Percentiles rank a stretch among this genome's conserved stretches.
Evolutionary conservation across 2,329 filamentous ascomycete genomes (phyloP).

Genomic region (Fusarium oxysporum): DNA sequence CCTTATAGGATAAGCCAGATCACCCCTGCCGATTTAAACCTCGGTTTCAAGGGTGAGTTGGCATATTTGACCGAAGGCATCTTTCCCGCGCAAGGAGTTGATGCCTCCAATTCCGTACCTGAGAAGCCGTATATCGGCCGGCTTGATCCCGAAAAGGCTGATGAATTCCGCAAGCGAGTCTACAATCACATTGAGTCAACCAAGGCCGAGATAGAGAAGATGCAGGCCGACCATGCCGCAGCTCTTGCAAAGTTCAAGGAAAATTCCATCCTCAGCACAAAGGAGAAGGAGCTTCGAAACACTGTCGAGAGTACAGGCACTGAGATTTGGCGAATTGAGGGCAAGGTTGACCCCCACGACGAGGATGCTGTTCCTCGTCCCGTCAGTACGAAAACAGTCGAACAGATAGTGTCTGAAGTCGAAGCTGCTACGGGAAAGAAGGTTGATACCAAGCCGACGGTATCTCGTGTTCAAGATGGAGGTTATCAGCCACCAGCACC

Average conservation of each 20-base stretch:
- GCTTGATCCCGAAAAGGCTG: slow-evolving; percentile 79
- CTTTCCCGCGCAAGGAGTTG: slow-evolving; percentile 73
- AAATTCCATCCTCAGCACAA: slow-evolving; percentile 75
- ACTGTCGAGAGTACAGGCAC: slow-evolving; percentile 69
- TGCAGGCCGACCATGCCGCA: slow-evolving; percentile 83
- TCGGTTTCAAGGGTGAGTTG: slow-evolving; percentile 87
- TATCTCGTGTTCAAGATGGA: slow-evolving; percentile 81
- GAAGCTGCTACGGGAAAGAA: slow-evolving; percentile 77
- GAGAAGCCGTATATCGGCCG: slow-evolving; percentile 71
- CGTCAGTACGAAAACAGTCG: slow-evolving; percentile 66
- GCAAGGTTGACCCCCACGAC: slow-evolving; percentile 62
- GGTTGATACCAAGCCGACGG: slow-evolving; percentile 71
- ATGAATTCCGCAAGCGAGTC: slow-evolving; percentile 85
- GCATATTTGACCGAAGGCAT: slow-evolving; percentile 85
- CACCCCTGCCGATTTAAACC: slow-evolving; percentile 84
- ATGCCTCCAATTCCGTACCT: slow-evolving; percentile 57
- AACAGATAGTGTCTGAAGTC: slow-evolving; percentile 80
- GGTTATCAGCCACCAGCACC: slow-evolving; percentile 74
- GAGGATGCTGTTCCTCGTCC: slow-evolving; percentile 54
- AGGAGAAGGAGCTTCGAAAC: slow-evolving; percentile 80
- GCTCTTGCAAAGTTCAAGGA: slow-evolving; percentile 80
- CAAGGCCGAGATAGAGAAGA: slow-evolving; percentile 83
- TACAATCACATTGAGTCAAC: slow-evolving; percentile 77
- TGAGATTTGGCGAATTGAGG: slow-evolving; percentile 74
- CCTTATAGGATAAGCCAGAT: slow-evolving; percentile 89